Base-by-base conservation (phyloP, 2,329 filamentous ascomycete genomes). In the Penicillium olsonii region DNA sequence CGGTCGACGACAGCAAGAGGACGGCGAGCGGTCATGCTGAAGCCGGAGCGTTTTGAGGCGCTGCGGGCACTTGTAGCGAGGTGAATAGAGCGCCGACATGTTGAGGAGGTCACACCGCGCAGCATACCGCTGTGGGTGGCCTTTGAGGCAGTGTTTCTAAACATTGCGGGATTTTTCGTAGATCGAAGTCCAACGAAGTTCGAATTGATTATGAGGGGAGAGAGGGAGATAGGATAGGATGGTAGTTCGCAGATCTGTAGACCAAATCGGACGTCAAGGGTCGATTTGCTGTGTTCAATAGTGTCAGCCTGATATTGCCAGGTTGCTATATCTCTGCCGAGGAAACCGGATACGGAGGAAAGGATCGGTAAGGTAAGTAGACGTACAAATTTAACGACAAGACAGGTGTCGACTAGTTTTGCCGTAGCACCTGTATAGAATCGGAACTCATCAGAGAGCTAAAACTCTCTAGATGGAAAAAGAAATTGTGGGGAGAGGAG, bases 1-100 rank as follows among this genome's bases (percentile, higher is more conserved):
- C 64, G 65, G 50, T 69, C 66, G 52, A 74, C 63, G 42, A 77
- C 54, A 47, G 75, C 72, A 42, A 77, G 62, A 58, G 73, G 72
- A 53, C 72, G 72, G 51, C 73, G 66, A 37, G 68, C 60, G 31
- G 70, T 62, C 47, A 74, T 55, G 53, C 61, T 61, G 45, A 72
- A 62, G 54, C 66, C 68, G 53, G 68, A 68, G 59, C 61, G 63
- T 53, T 63, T 64, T 39, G 63, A 60, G 51, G 65, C 57, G 54
- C 52, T 57, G 55, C 63, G 64, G 52, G 61, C 60, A 44, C 59
- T 63, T 5, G 69, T 65, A 31, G 67, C 58, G 43, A 72, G 61
- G 53, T 63, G 64, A 48, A 71, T 51, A 27, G 68, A 66, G 46
- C 68, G 60, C 52, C 64, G 64, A 51, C 62, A 68, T 42, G 63